Evolutionary conservation across 2,329 filamentous ascomycete species (phyloP).

Genomic region (Aspergillus uvarum): DNA sequence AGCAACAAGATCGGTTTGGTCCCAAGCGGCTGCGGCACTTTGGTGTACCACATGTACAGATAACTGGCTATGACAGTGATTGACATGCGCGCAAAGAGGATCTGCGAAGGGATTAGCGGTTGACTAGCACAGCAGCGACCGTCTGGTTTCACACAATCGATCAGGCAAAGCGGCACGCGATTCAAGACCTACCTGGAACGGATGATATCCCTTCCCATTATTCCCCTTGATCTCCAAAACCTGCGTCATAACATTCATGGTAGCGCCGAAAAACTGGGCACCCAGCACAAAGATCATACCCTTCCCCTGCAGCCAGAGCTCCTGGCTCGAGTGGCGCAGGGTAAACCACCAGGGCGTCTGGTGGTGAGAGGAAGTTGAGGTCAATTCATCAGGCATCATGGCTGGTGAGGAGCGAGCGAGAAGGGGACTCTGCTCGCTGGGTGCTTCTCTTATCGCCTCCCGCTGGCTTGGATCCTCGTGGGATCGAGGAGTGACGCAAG

Average conservation of each 20-base stretch:
- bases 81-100: constrained; percentile 76
- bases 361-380: background rate
- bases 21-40: constrained; percentile 69
- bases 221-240: constrained; percentile 68
- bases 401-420: background rate
- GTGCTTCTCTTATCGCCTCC: background rate
- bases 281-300: constrained; percentile 71
- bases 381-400: background rate
- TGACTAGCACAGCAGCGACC: background rate
- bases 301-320: constrained; percentile 64
- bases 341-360: constrained; percentile 26
- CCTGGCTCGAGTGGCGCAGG: constrained; percentile 18
- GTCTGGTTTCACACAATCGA: background rate
- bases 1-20: constrained; percentile 64
- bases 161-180: background rate
- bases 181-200: constrained; percentile 60
- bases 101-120: constrained; percentile 37
- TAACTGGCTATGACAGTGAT: constrained; percentile 68
- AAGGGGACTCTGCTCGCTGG: background rate
- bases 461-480: background rate
- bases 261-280: constrained; percentile 75
- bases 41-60: constrained; percentile 70
- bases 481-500: background rate
- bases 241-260: constrained; percentile 82
- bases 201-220: constrained; percentile 70